Evolutionary conservation across 176 grass and related monocot species (phyloP).

Genomic region (Juncus inflexus): DNA sequence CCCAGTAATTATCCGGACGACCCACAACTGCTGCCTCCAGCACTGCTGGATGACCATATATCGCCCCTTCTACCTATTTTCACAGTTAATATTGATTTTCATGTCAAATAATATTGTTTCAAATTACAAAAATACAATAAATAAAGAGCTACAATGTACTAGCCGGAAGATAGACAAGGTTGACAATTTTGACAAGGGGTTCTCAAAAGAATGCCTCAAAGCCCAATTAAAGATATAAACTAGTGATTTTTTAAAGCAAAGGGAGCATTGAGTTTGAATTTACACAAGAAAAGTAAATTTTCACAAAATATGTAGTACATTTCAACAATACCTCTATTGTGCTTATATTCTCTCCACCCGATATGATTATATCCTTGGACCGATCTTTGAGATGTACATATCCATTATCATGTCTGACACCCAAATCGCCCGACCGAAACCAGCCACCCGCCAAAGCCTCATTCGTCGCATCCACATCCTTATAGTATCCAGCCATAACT

Average conservation of each 20-base stretch:
- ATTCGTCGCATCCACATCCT: conserved; percentile 48
- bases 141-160: background rate
- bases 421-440: conserved; percentile 63
- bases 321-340: conserved; percentile 42
- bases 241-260: too few relatives aligned
- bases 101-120: background rate
- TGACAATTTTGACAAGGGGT: too few relatives aligned
- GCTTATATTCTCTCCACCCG: conserved; percentile 94
- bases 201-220: too few relatives aligned
- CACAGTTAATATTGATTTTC: background rate
- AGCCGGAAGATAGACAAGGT: too few relatives aligned
- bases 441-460: conserved; percentile 57
- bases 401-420: conserved; percentile 56
- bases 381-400: conserved; percentile 71
- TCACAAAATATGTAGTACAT: background rate
- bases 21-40: conserved; percentile 69
- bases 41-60: conserved; percentile 64
- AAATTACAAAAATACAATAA: background rate
- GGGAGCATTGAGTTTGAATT: too few relatives aligned
- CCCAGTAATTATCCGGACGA: conserved; percentile 72
- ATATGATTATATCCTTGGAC: conserved; percentile 88
- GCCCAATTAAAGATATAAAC: too few relatives aligned
- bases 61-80: conserved; percentile 47
- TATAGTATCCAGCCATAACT: conserved; percentile 89
- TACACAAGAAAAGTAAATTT: background rate